Base-by-base conservation (phyloP, 106 monocot species). In the Cymbidium sinense region DNA sequence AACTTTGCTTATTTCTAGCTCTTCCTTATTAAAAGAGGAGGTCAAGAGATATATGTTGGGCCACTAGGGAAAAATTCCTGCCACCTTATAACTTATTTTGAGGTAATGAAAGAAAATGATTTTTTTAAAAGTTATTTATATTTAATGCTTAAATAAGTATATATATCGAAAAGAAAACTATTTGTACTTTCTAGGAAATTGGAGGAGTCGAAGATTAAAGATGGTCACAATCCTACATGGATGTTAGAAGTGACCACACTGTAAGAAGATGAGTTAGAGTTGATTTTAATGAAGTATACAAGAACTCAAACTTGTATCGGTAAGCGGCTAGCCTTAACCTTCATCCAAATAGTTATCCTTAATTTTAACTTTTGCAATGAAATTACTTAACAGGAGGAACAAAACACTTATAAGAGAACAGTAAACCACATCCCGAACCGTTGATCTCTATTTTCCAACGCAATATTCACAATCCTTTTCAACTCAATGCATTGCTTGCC, bases 401-500 rank as follows among this genome's bases (percentile, higher is more conserved):
- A 77, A 34, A 77, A 50, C 54, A 28, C n/a, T 82, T 71, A 77
- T 82, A 37, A 41, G 43, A 20, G 82, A 77, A 72, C 76, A 39
- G 77, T 51, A 77, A 44, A 34, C 82, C 77, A 7, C 50, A 35
- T 37, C 82, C 70, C 4, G 77, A 21, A 70, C 77, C 39, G 34
- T 33, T 52, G 82, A 82, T 76, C 82, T 82, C 12, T 58, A 52
- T 64, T 82, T 82, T 43, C 82, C 58, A 20, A 77, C 77, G 6
- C 51, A 41, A 29, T 77, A 70, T 51, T 77, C 77, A 18, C 82
- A 77, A 31, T 41, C 82, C 27, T 77, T 72, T 44, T 18, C 55
- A 2, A 65, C 50, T 8, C 82, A 82, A 82, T 82, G 67, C n/a
- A 52, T 79, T 2, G 79, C 83, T 79, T 84, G 83, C 79, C 51